Evolutionary conservation across 345 rosid species (phyloP), one percentile per base, ranked within the genome.

Genomic region (Gossypium australe): DNA sequence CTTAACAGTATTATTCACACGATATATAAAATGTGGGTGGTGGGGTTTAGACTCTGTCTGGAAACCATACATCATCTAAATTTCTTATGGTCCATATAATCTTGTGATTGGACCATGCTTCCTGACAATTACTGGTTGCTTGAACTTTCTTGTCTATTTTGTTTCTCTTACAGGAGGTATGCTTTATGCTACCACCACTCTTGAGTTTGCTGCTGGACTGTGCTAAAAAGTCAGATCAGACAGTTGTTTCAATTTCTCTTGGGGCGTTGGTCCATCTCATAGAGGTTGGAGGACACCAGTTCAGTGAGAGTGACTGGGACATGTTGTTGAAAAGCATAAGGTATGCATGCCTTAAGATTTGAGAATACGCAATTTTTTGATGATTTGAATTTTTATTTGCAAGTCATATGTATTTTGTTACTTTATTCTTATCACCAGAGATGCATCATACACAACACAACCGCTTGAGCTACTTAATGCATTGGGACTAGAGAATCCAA

Each of bases 261-360:
- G 97, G 97, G 80, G 99, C 99, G 73, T 80, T 95, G 73, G 97
- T 90, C 58, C 99, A 95, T 85, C 99, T 95, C 73, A 93, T 95
- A 59, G 98, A 95, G 80, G 98, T 95, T 80, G 99, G 99, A 75
- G 99, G 99, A 71, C 99, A 88, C 84, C 99, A 91, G 80, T 95
- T 95, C 80, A 90, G 94, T 77, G 99, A 88, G 79, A 82, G 83
- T 73, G 97, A 95, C 85, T 95, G 99, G 99, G 97, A 95, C 78
- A 90, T 88, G 81, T 85, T 95, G 79, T 83, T 95, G 90, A 93
- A 89, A 86, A 91, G 97, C 94, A 93, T 95, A 83, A 91, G 98
- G 99, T 93, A 68, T 58, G 60, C 79, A 45, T 79, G 69, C 71
- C 62, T 75, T 80, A 52, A 47, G 71, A 63, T 45, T 67, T 45